A percentile compares a stretch with the other conserved stretches of the same genome.
Conservation (phyloP, 2,329 filamentous ascomycete genomes). For the Aspergillus amoenus region DNA sequence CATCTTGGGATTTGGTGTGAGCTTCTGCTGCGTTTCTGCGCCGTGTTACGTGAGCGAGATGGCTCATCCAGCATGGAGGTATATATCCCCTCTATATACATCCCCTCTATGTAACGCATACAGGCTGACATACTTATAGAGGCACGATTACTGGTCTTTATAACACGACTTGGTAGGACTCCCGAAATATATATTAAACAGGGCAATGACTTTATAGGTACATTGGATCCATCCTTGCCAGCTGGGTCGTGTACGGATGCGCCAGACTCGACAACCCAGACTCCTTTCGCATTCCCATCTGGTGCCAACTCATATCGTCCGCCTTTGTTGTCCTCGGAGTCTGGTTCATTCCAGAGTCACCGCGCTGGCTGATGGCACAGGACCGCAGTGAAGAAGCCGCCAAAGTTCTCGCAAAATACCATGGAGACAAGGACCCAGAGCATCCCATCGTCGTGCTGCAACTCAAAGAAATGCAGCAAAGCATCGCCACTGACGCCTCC, state of each 20-base stretch:
- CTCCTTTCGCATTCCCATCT: constrained; percentile 16
- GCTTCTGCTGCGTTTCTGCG: constrained; percentile 59
- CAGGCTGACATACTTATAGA: constrained; percentile 21
- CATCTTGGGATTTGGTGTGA: constrained; percentile 57
- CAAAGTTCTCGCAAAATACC: constrained; percentile 10
- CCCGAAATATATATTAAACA: too few relatives aligned
- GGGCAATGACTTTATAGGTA: too few relatives aligned
- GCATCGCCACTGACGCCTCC: constrained; percentile 28
- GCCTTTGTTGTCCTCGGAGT: constrained; percentile 8
- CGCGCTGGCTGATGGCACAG: constrained; percentile 17
- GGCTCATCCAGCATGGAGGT: constrained; percentile 57
- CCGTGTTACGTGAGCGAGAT: constrained; percentile 64
- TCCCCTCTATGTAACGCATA: neutral
- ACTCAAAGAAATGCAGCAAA: constrained; percentile 41
- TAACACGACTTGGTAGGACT: constrained; percentile 50
- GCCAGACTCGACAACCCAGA: constrained; percentile 2
- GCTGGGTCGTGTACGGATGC: constrained; percentile 25
- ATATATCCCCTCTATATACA: neutral
- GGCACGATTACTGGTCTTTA: constrained; percentile 61
- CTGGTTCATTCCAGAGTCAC: constrained; percentile 14
- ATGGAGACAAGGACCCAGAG: constrained; percentile 39
- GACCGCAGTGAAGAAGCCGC: constrained; percentile 12
- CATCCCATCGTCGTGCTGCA: constrained; percentile 45
- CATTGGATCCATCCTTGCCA: constrained; percentile 48
- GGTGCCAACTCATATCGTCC: constrained; percentile 15